phyloP scores from a whole-genome alignment of 495 filamentous ascomycete genomes.

The Aspergillus bertholletiae region DNA sequence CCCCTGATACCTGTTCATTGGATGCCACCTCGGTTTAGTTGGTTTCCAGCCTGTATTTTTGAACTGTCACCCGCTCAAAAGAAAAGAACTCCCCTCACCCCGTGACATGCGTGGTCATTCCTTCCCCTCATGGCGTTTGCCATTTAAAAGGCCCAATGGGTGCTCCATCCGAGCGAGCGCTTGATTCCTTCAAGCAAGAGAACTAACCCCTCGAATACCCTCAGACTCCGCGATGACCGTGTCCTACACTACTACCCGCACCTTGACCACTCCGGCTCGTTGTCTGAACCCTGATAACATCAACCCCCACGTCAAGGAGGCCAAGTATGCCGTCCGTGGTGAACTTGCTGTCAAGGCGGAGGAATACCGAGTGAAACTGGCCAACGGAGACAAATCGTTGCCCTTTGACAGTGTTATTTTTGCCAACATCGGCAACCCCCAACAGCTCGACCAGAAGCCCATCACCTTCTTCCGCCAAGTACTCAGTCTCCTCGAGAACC shows the following conservation, averaged over 20 bases:
- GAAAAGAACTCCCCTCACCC: constrained; percentile 7
- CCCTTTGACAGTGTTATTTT: constrained; percentile 90
- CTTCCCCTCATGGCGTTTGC: constrained; percentile 4
- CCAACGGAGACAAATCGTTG: constrained; percentile 56
- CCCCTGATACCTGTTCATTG: background rate
- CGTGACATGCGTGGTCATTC: constrained; percentile 14
- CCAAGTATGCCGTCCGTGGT: constrained; percentile 95
- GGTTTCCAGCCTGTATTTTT: constrained; percentile 3
- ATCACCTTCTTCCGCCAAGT: constrained; percentile 99
- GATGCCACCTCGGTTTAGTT: background rate
- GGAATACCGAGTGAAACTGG: constrained; percentile 72
- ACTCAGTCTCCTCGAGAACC: constrained; percentile 90
- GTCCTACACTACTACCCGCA: constrained; percentile 32
- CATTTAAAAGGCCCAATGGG: background rate
- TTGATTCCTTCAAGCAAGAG: background rate
- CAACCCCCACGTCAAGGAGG: constrained; percentile 77
- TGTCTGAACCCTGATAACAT: constrained; percentile 83
- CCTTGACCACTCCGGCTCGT: constrained; percentile 54
- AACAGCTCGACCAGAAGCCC: constrained; percentile 97
- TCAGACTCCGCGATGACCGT: constrained; percentile 26
- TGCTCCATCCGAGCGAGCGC: background rate
- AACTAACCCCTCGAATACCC: constrained; percentile 1
- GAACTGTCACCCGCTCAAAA: constrained; percentile 1
- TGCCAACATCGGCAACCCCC: constrained; percentile 98
- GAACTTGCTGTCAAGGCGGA: constrained; percentile 90